Evolutionary conservation across 306 rosid species (phyloP).

Genomic region (Vigna mungo): DNA sequence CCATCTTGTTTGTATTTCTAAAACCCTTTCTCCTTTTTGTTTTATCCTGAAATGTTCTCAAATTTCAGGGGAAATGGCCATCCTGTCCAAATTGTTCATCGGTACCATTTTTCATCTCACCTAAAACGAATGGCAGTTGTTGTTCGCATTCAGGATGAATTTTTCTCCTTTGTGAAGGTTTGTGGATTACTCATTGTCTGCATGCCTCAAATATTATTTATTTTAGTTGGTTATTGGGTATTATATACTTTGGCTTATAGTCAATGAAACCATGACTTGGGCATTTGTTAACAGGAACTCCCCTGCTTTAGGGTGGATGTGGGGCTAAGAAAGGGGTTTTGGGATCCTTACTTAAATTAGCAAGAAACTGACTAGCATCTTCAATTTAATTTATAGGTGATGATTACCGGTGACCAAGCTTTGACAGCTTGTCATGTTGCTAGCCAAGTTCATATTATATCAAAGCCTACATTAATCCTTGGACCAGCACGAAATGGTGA

Average conservation of each 20-base stretch:
- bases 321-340: slow-evolving; percentile 10
- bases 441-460: slow-evolving; percentile 92
- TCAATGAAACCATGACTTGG: slow-evolving; percentile 16
- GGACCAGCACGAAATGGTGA: slow-evolving; percentile 58
- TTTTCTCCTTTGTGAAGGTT: slow-evolving; percentile 96
- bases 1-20: not conserved
- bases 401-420: slow-evolving; percentile 99
- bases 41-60: slow-evolving; percentile 22
- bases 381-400: slow-evolving; percentile 63
- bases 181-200: slow-evolving; percentile 38
- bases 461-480: slow-evolving; percentile 88
- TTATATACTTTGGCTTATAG: slow-evolving; percentile 9
- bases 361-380: slow-evolving; percentile 34
- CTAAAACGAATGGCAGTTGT: slow-evolving; percentile 96
- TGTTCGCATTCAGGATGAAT: slow-evolving; percentile 92
- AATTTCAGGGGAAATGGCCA: slow-evolving; percentile 82
- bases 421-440: slow-evolving; percentile 99
- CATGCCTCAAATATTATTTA: slow-evolving; percentile 27
- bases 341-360: slow-evolving; percentile 27
- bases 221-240: slow-evolving; percentile 12
- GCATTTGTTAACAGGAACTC: not conserved
- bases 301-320: not conserved
- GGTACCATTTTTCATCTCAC: slow-evolving; percentile 95
- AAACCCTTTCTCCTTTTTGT: slow-evolving; percentile 23
- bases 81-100: slow-evolving; percentile 93